Evolutionary conservation across 768 basidiomycete species (phyloP).

Genomic region (Lentinus brumalis): DNA sequence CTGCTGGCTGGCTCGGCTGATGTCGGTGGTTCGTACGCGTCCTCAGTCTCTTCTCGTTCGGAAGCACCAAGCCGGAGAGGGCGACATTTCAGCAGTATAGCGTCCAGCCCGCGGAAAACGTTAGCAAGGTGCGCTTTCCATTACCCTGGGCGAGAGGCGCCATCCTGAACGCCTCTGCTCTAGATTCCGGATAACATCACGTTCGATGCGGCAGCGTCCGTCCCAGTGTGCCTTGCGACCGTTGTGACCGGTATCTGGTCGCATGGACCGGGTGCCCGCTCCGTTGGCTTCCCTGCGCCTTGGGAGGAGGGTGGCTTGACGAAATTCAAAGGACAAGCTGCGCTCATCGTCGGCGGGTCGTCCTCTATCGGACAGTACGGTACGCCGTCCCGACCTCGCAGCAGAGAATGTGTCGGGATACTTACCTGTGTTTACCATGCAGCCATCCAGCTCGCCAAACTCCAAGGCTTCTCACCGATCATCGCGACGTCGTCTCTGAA

Average conservation of each 20-base stretch:
- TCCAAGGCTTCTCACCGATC: too few species aligned
- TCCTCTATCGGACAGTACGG: too few species aligned
- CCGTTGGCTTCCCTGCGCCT: constrained; percentile 10
- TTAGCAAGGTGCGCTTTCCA: constrained; percentile 14
- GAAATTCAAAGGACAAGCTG: background rate
- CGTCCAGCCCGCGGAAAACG: constrained; percentile 25
- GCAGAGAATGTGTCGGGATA: too few species aligned
- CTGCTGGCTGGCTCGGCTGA: constrained; percentile 6
- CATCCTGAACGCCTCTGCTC: background rate
- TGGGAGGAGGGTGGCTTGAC: constrained; percentile 10
- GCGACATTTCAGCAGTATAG: constrained; percentile 30
- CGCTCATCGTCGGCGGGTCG: background rate
- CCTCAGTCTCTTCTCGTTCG: background rate
- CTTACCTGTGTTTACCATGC: background rate
- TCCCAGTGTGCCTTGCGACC: constrained; percentile 29
- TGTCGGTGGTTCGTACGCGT: background rate
- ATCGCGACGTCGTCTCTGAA: too few species aligned
- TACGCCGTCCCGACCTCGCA: too few species aligned
- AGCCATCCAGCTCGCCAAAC: too few species aligned
- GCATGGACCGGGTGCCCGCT: background rate
- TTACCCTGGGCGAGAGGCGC: background rate
- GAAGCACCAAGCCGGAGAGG: background rate
- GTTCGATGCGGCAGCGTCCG: constrained; percentile 32
- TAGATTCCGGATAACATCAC: constrained; percentile 31
- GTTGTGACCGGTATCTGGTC: background rate